phyloP scores from a whole-genome alignment of 208 protist species.

The Trypanosoma avium region DNA sequence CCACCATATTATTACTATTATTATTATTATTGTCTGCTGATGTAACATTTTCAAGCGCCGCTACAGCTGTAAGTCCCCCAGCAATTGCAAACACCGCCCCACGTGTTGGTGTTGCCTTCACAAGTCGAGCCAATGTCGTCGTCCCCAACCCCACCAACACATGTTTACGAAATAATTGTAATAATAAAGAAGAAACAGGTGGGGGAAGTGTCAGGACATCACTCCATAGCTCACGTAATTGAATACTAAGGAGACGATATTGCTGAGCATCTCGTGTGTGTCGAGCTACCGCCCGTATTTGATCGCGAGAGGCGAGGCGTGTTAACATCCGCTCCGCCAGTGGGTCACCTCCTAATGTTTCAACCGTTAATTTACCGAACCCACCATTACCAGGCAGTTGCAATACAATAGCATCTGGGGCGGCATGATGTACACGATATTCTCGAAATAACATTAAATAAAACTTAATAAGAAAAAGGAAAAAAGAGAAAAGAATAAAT shows the following conservation, averaged over 20 bases:
- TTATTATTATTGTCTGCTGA: no score
- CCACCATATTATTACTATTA: constrained; percentile 26
- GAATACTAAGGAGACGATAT: constrained; percentile 68
- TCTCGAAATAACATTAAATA: constrained; percentile 42
- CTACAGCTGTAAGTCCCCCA: constrained; percentile 65
- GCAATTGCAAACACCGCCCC: constrained; percentile 60
- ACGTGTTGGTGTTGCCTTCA: constrained; percentile 42
- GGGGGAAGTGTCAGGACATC: constrained; percentile 49
- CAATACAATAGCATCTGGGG: constrained; percentile 68
- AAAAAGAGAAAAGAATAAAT: not conserved
- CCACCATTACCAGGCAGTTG: constrained; percentile 71
- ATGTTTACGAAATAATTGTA: constrained; percentile 79
- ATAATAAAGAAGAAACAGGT: constrained; percentile 46
- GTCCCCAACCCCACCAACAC: constrained; percentile 74
- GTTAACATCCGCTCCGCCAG: constrained; percentile 71
- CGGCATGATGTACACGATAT: constrained; percentile 81
- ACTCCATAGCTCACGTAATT: constrained; percentile 61
- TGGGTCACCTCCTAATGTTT: constrained; percentile 66
- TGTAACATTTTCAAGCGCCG: constrained; percentile 51
- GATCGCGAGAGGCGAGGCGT: constrained; percentile 51
- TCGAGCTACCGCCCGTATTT: constrained; percentile 43
- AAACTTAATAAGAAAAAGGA: not conserved
- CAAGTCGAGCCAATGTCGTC: constrained; percentile 59
- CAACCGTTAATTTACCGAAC: constrained; percentile 72
- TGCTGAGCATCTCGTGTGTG: constrained; percentile 68